phyloP scores from a whole-genome alignment of 805 yeast species.

The Candida gorgasii region DNA sequence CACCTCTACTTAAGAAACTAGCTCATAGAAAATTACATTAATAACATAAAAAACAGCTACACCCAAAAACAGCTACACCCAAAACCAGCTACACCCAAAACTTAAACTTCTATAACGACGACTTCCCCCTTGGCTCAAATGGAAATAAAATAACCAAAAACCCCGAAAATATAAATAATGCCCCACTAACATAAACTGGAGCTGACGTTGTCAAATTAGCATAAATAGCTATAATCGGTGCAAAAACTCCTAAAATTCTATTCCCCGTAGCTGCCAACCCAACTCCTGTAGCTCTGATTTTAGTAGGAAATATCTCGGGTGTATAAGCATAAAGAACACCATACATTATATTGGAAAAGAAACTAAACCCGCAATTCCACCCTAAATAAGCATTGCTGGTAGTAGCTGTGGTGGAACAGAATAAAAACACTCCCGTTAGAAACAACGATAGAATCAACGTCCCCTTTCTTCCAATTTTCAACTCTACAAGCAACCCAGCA shows the following conservation, averaged over 20 bases:
- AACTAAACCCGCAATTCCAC: constrained; percentile 49
- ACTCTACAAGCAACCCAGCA: constrained; percentile 34
- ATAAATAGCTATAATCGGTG: constrained; percentile 57
- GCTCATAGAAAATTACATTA: too few relatives aligned
- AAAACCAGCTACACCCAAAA: neutral
- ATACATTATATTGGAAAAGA: constrained; percentile 54
- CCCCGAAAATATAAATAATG: constrained; percentile 50
- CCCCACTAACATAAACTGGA: constrained; percentile 64
- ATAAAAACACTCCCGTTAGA: constrained; percentile 56
- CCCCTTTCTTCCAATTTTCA: constrained; percentile 55
- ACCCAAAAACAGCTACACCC: too few relatives aligned
- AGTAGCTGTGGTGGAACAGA: constrained; percentile 63
- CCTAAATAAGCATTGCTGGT: constrained; percentile 46
- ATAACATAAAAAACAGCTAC: too few relatives aligned
- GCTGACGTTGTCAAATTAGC: constrained; percentile 56
- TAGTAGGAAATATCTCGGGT: constrained; percentile 60
- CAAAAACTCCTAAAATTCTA: constrained; percentile 55
- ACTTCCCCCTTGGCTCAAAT: constrained; percentile 26
- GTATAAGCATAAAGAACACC: constrained; percentile 66
- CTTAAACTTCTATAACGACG: constrained; percentile 1
- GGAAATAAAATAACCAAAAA: constrained; percentile 30
- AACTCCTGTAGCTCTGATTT: constrained; percentile 55
- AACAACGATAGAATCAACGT: constrained; percentile 54
- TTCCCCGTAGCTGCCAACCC: constrained; percentile 58
- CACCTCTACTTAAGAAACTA: too few relatives aligned